A percentile compares a stretch with the other conserved stretches of the same genome.
Evolutionary conservation across 2,329 filamentous ascomycete species (phyloP).

Genomic region (Phaeomoniella chlamydospora): DNA sequence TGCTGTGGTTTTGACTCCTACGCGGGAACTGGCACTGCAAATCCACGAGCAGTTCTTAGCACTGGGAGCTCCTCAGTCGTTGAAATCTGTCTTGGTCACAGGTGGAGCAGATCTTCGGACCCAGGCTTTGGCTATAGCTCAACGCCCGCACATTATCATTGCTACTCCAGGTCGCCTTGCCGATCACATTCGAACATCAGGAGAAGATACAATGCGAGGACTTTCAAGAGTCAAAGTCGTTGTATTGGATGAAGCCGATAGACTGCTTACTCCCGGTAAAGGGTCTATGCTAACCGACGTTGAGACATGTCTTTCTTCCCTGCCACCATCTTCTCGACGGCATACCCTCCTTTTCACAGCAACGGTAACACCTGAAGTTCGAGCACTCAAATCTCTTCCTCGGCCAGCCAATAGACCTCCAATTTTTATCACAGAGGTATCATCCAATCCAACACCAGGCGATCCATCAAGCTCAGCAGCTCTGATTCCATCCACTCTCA

Average conservation of each 20-base stretch:
- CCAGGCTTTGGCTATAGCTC: slow-evolving; percentile 71
- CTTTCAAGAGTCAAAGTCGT: slow-evolving; percentile 68
- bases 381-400: slow-evolving; percentile 67
- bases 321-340: slow-evolving; percentile 64
- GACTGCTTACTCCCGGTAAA: slow-evolving; percentile 58
- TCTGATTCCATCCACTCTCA: slow-evolving; percentile 61
- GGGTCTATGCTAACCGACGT: slow-evolving; percentile 93
- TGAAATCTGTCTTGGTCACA: slow-evolving; percentile 81
- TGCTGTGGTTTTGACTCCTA: slow-evolving; percentile 77
- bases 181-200: slow-evolving; percentile 84
- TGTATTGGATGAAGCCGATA: slow-evolving; percentile 90
- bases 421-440: slow-evolving; percentile 81
- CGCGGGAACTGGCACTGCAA: slow-evolving; percentile 81
- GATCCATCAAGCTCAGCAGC: slow-evolving; percentile 37
- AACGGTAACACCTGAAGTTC: slow-evolving; percentile 84
- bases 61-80: slow-evolving; percentile 71
- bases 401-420: slow-evolving; percentile 54
- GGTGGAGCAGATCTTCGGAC: slow-evolving; percentile 85
- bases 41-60: slow-evolving; percentile 95
- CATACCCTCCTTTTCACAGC: slow-evolving; percentile 95
- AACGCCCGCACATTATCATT: slow-evolving; percentile 80
- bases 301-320: slow-evolving; percentile 67
- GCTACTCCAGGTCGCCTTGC: slow-evolving; percentile 86
- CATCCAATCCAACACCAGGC: slow-evolving; percentile 36
- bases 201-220: slow-evolving; percentile 76